Percentiles rank a stretch among this genome's conserved stretches.
phyloP scores from a whole-genome alignment of 345 rosid genomes.

The Murraya koenigii region DNA sequence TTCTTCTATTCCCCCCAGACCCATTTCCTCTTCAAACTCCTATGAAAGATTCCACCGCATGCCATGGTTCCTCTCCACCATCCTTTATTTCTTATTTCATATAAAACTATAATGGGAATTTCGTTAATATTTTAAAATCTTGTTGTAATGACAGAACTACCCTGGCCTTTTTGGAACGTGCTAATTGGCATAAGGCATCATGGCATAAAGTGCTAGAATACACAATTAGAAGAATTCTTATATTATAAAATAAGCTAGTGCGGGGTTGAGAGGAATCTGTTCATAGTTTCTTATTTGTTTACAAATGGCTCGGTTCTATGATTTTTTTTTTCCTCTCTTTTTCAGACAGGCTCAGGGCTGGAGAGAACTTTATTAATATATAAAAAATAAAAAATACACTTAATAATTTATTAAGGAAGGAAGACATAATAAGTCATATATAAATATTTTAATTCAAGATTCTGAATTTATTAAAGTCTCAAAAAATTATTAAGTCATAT shows the following conservation, averaged over 20 bases:
- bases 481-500: too few species aligned
- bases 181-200: constrained; percentile 4
- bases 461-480: too few species aligned
- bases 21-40: constrained; percentile 32
- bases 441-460: too few species aligned
- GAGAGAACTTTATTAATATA: too few species aligned
- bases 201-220: constrained; percentile 11
- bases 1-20: constrained; percentile 33
- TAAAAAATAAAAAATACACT: too few species aligned
- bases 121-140: not conserved
- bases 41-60: constrained; percentile 40
- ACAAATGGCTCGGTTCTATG: not conserved
- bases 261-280: too few species aligned
- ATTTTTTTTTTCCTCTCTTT: too few species aligned
- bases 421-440: too few species aligned
- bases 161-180: constrained; percentile 1
- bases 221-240: not conserved
- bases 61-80: not conserved
- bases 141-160: constrained; percentile 13
- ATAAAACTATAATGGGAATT: not conserved
- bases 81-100: not conserved
- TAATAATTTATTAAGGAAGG: too few species aligned
- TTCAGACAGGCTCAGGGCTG: too few species aligned
- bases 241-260: not conserved
- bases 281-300: too few species aligned